A percentile compares a stretch with the other conserved stretches of the same genome.
phyloP scores from a whole-genome alignment of 2,329 filamentous ascomycete species.

The Exophiala spinifera region DNA sequence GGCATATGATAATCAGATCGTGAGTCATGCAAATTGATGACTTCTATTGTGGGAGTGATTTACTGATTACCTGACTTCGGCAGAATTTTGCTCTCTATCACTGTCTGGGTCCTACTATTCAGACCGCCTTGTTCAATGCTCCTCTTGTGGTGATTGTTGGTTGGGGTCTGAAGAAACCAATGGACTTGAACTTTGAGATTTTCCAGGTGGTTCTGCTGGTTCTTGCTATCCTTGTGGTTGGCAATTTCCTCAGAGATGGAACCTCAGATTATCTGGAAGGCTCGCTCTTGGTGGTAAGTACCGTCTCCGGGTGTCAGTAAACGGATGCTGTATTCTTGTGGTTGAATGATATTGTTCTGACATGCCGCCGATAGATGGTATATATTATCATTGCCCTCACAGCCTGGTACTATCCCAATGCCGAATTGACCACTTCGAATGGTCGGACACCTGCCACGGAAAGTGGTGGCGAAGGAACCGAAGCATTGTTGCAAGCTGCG shows the following conservation, averaged over 20 bases:
- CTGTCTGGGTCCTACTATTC: constrained; percentile 80
- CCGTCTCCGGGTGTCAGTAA: too few species aligned
- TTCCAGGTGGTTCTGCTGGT: constrained; percentile 83
- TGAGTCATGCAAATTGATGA: constrained; percentile 8
- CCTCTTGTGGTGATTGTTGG: constrained; percentile 79
- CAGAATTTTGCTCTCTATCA: constrained; percentile 78
- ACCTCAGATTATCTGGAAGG: constrained; percentile 92
- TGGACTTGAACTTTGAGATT: constrained; percentile 81
- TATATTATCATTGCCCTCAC: constrained; percentile 62
- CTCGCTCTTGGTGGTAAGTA: constrained; percentile 64
- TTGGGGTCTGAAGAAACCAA: constrained; percentile 67
- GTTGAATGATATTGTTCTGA: not conserved
- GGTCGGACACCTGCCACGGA: constrained; percentile 10
- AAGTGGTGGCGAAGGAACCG: constrained; percentile 5
- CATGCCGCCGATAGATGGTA: constrained; percentile 36
- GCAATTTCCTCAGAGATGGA: constrained; percentile 80
- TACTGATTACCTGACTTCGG: not conserved
- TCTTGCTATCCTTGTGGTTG: constrained; percentile 79
- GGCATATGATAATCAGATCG: constrained; percentile 69
- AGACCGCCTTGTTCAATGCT: constrained; percentile 84
- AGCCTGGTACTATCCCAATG: constrained; percentile 61
- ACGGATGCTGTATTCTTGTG: too few species aligned
- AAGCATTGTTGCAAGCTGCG: constrained; percentile 11
- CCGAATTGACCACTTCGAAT: constrained; percentile 31
- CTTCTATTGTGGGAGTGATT: too few species aligned